phyloP scores from a whole-genome alignment of 2,329 filamentous ascomycete species.

The Epichloe amarillans region DNA sequence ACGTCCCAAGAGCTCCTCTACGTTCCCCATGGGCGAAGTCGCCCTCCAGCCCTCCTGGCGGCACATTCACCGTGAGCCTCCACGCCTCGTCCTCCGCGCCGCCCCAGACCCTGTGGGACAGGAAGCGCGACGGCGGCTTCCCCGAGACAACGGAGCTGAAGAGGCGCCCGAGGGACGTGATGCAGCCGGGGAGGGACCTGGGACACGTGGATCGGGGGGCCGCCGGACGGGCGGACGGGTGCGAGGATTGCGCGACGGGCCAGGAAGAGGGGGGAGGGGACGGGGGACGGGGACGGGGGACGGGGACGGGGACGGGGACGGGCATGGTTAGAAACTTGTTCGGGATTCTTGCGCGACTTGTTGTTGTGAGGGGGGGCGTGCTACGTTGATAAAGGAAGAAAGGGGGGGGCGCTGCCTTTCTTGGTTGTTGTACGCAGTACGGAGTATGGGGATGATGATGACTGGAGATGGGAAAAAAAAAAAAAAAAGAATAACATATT shows the following conservation, averaged over 20 bases:
- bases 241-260: not conserved
- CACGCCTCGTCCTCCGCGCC: slow-evolving; percentile 11
- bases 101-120: slow-evolving; percentile 57
- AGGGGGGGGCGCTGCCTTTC: too few relatives aligned
- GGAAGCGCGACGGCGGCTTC: slow-evolving; percentile 77
- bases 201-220: slow-evolving; percentile 60
- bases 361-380: too few relatives aligned
- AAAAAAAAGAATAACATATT: too few relatives aligned
- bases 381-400: too few relatives aligned
- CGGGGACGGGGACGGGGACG: too few relatives aligned
- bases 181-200: slow-evolving; percentile 64
- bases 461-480: too few relatives aligned
- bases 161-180: slow-evolving; percentile 65
- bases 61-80: slow-evolving; percentile 67
- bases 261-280: too few relatives aligned
- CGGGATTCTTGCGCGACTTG: too few relatives aligned
- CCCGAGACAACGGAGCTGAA: slow-evolving; percentile 86
- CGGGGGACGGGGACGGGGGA: too few relatives aligned
- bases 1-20: slow-evolving; percentile 94
- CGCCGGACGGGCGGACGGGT: not conserved
- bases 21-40: slow-evolving; percentile 84
- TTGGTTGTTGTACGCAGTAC: too few relatives aligned
- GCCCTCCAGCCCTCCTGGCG: slow-evolving; percentile 71
- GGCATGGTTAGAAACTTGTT: not conserved
- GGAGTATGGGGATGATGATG: too few relatives aligned